Percentiles rank a stretch among this genome's conserved stretches.
Evolutionary conservation across 345 rosid genomes (phyloP).

Genomic region (Linum trigynum): DNA sequence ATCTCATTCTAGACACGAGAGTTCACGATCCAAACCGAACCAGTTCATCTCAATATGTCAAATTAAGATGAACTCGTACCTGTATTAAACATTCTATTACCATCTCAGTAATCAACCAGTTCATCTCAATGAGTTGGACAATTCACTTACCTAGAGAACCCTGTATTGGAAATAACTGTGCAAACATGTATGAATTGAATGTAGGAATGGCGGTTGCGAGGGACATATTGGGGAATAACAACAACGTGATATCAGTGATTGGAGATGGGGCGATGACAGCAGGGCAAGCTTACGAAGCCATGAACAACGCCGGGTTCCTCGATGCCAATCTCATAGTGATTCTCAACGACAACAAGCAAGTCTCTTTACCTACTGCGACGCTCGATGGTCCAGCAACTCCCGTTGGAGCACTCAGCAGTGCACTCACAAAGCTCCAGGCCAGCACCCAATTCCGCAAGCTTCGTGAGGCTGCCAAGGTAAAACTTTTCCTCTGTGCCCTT

Average conservation of each 20-base stretch:
- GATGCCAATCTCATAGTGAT: conserved; percentile 50
- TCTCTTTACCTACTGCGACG: conserved; percentile 67
- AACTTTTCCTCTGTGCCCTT: neutral
- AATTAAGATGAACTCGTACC: too few species aligned
- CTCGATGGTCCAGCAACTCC: conserved; percentile 67
- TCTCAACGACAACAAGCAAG: conserved; percentile 64
- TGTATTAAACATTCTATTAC: too few species aligned
- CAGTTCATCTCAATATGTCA: too few species aligned
- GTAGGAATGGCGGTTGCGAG: conserved; percentile 71
- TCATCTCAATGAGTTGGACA: neutral
- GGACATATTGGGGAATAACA: conserved; percentile 46
- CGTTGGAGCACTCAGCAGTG: conserved; percentile 58
- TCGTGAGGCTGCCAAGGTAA: conserved; percentile 61
- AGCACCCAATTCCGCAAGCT: conserved; percentile 51
- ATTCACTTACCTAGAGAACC: too few species aligned
- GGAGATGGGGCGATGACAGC: conserved; percentile 86
- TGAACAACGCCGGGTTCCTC: conserved; percentile 66
- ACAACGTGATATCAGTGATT: conserved; percentile 58
- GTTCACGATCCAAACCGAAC: too few species aligned
- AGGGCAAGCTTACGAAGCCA: conserved; percentile 67
- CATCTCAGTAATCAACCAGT: neutral
- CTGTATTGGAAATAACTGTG: too few species aligned
- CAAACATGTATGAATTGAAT: neutral
- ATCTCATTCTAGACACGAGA: too few species aligned
- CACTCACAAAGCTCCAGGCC: conserved; percentile 52